Conservation (phyloP, 2,329 filamentous ascomycete species). For the Penicillium sp. region DNA sequence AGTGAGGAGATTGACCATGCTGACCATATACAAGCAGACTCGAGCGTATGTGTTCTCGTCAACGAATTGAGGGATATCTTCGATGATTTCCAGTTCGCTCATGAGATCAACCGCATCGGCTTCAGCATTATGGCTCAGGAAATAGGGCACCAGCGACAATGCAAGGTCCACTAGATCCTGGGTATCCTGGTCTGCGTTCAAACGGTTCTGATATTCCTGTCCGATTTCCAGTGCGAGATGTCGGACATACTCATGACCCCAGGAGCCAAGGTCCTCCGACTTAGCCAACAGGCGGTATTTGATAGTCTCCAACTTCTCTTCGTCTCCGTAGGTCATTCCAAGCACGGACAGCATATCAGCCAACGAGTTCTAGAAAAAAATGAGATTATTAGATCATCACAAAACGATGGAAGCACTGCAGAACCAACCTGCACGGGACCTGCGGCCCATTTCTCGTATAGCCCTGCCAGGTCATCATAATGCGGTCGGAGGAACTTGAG, state of each 20-base stretch:
- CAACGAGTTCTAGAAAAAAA: conserved; percentile 60
- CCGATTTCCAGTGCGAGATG: conserved; percentile 95
- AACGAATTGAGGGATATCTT: conserved; percentile 81
- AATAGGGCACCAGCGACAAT: conserved; percentile 82
- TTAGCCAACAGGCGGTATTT: conserved; percentile 92
- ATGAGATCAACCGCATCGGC: conserved; percentile 96
- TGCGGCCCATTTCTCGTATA: conserved; percentile 85
- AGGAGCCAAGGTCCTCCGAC: conserved; percentile 88
- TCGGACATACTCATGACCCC: conserved; percentile 97
- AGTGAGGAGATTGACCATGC: conserved; percentile 96
- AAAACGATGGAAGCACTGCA: not conserved
- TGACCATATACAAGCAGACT: conserved; percentile 97
- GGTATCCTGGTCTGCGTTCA: conserved; percentile 79
- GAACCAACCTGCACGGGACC: conserved; percentile 75
- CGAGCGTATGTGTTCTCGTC: conserved; percentile 91
- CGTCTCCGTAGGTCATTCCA: conserved; percentile 98
- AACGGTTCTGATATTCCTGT: conserved; percentile 83
- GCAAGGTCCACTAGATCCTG: conserved; percentile 85
- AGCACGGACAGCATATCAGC: conserved; percentile 96
- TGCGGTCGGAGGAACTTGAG: conserved; percentile 97
- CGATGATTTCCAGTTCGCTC: conserved; percentile 96
- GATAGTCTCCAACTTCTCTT: conserved; percentile 91
- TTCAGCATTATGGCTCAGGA: conserved; percentile 95
- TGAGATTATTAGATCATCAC: conserved; percentile 11
- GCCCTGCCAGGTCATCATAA: conserved; percentile 82